phyloP scores from a whole-genome alignment of 2,329 filamentous ascomycete genomes.

The Fusarium sp. region DNA sequence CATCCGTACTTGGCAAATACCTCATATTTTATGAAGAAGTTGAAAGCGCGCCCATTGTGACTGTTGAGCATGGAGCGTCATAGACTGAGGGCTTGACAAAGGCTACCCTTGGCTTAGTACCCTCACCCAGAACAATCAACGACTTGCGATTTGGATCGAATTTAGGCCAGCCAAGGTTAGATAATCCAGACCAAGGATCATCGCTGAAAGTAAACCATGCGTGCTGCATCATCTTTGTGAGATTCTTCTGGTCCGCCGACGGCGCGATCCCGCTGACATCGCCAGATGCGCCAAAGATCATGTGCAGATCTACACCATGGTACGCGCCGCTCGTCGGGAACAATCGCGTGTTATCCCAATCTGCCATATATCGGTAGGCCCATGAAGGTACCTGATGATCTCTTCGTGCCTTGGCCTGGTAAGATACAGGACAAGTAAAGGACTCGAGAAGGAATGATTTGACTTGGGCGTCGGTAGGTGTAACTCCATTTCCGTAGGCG shows the following conservation, averaged over 20 bases:
- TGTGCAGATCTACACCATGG: slow-evolving; percentile 62
- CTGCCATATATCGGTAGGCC: slow-evolving; percentile 62
- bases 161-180: slow-evolving; percentile 42
- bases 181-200: slow-evolving; percentile 53
- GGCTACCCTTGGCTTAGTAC: neutral
- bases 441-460: slow-evolving; percentile 57
- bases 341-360: slow-evolving; percentile 62
- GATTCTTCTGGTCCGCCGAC: slow-evolving; percentile 46
- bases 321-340: slow-evolving; percentile 61
- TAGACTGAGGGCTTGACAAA: slow-evolving; percentile 31
- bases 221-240: slow-evolving; percentile 54
- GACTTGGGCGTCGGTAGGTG: slow-evolving; percentile 55
- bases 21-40: slow-evolving; percentile 2
- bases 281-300: slow-evolving; percentile 59
- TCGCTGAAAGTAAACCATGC: slow-evolving; percentile 57
- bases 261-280: slow-evolving; percentile 55
- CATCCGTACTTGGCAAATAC: no score
- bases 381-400: slow-evolving; percentile 55
- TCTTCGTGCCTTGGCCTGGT: slow-evolving; percentile 53
- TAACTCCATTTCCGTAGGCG: slow-evolving; percentile 54
- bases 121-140: slow-evolving; percentile 32
- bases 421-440: slow-evolving; percentile 60
- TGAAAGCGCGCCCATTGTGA: slow-evolving; percentile 36
- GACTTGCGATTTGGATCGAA: slow-evolving; percentile 35
- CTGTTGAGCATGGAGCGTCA: slow-evolving; percentile 33